These are phyloP conservation scores for Daucus carota DNA, from an alignment of 129 eudicot species.

Conservation along the genomic window DH1_v3.0 NC_030387.2:27311001-27311500, in stretches of 20 bases:
- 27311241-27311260: neutral
- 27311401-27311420: slow-evolving; percentile 90
- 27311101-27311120: slow-evolving; percentile 89
- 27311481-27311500: slow-evolving; percentile 72
- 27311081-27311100: slow-evolving; percentile 65
- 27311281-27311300: neutral
- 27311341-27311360: slow-evolving; percentile 66
- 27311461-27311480: slow-evolving; percentile 63
- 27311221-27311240: neutral
- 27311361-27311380: slow-evolving; percentile 81
- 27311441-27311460: slow-evolving; percentile 67
- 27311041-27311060: slow-evolving; percentile 27
- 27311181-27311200: neutral
- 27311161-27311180: neutral
- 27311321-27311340: slow-evolving; percentile 75
- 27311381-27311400: slow-evolving; percentile 91
- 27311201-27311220: neutral
- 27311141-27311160: slow-evolving; percentile 45
- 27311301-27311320: slow-evolving; percentile 1
- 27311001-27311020: slow-evolving; percentile 29
- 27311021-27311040: slow-evolving; percentile 22
- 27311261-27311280: neutral
- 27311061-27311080: slow-evolving; percentile 24
- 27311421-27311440: slow-evolving; percentile 75
- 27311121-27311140: slow-evolving; percentile 86